Evolutionary conservation across 164 flowering plant species (phyloP).

Genomic region (Akebia trifoliata): DNA sequence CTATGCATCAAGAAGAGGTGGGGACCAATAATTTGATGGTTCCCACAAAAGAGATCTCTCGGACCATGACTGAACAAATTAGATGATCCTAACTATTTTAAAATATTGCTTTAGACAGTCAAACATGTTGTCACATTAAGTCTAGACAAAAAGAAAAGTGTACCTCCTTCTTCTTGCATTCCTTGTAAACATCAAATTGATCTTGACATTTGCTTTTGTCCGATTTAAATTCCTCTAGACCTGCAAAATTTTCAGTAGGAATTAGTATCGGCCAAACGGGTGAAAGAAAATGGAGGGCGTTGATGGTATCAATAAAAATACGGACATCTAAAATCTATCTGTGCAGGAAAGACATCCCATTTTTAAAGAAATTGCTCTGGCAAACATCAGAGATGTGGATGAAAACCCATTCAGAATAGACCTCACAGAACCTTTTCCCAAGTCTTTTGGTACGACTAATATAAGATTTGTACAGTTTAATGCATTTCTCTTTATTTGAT

Average conservation of each 20-base stretch:
- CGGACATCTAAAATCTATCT: too few relatives aligned
- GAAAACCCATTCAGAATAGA: too few relatives aligned
- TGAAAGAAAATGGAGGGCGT: background rate
- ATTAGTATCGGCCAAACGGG: background rate
- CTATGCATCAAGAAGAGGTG: too few relatives aligned
- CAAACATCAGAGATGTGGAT: too few relatives aligned
- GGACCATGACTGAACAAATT: background rate
- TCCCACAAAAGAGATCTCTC: too few relatives aligned
- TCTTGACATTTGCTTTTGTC: constrained; percentile 94
- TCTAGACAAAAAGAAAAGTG: background rate
- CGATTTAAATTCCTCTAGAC: constrained; percentile 55
- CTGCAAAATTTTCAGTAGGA: constrained; percentile 32
- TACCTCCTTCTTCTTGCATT: constrained; percentile 88
- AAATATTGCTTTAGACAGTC: background rate
- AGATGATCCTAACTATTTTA: background rate
- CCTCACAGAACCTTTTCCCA: too few relatives aligned
- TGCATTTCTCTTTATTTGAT: too few relatives aligned
- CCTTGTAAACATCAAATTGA: constrained; percentile 89
- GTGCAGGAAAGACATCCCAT: background rate
- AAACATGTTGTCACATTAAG: background rate
- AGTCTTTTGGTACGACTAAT: too few relatives aligned
- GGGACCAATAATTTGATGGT: too few relatives aligned
- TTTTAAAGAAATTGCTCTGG: too few relatives aligned
- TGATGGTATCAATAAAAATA: background rate
- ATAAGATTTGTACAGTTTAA: too few relatives aligned